A percentile compares a stretch with the other conserved stretches of the same genome.
These are phyloP conservation scores for Amorphotheca resinae DNA, from an alignment of 495 filamentous ascomycete genomes.

Conservation along the genomic window DNA sequence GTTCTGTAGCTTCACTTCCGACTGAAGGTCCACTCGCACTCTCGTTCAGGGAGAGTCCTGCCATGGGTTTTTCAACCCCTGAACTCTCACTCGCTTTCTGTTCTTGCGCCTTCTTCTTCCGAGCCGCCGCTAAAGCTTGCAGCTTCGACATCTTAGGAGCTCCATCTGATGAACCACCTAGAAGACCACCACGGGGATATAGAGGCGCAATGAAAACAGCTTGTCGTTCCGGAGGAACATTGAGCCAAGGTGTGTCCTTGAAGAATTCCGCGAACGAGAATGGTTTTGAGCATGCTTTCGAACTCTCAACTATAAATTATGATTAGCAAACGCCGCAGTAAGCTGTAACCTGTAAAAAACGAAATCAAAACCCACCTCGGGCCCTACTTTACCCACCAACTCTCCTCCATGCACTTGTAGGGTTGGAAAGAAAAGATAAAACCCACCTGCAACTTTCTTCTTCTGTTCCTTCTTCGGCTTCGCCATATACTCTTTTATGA, in stretches of 20 bases:
- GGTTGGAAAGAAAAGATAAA: background rate
- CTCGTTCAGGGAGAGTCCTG: conserved; percentile 4
- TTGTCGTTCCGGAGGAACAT: conserved; percentile 55
- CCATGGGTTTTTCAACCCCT: conserved; percentile 22
- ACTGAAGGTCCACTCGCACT: background rate
- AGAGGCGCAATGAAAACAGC: conserved; percentile 54
- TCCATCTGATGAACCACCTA: conserved; percentile 58
- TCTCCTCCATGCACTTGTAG: background rate
- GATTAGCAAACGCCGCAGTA: too few species aligned
- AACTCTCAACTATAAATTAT: background rate
- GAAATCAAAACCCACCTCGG: background rate
- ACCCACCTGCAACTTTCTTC: conserved; percentile 24
- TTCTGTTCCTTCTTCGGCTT: conserved; percentile 29
- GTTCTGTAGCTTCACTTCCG: background rate
- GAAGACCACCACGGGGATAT: conserved; percentile 47
- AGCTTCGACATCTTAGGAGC: conserved; percentile 76
- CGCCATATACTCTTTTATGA: conserved; percentile 47
- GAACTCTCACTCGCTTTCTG: conserved; percentile 32
- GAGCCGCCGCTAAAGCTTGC: conserved; percentile 74
- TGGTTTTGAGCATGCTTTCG: conserved; percentile 3
- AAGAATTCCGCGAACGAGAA: conserved; percentile 46
- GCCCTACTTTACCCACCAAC: background rate
- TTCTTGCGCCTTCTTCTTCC: conserved; percentile 72
- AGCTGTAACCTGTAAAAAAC: background rate
- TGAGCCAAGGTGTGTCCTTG: conserved; percentile 74